Base-by-base conservation (phyloP, 257 asterid genomes). In the Solanum neorickii region DNA sequence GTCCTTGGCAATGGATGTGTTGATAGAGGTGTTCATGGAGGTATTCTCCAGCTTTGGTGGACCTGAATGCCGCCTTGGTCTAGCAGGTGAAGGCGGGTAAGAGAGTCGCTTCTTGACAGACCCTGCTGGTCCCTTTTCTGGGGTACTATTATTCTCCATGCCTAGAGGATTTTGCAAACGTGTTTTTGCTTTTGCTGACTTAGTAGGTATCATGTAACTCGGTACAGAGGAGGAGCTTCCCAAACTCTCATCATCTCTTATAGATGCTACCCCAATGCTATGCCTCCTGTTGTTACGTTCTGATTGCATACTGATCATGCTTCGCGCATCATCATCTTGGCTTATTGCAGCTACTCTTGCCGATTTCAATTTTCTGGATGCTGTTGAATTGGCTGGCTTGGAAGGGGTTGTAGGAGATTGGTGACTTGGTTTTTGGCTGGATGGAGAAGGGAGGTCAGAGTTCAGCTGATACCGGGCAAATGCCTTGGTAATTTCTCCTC, bases 201-300 rank as follows among this genome's bases (percentile, higher is more conserved):
- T 88, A 44, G 99, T 97, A n/a, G 98, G 83, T 0, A 91, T 89
- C 99, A 97, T 97, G 90, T 96, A 97, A 89, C 98, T 97, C 1
- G 99, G 99, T n/a, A 95, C 93, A 0, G 98, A 93, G 2, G 96
- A 86, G 73, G 93, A 94, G 84, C 99, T 97, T 1, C 92, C 93
- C 91, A 94, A 83, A 89, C 98, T 97, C 87, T 96, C 99, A 9
- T 96, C 99, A 20, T 97, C 99, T 89, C 97, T 93, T 9, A 95
- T 86, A 1, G 97, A 93, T 11, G 98, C 92, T n/a, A 96, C 96
- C 27, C 94, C 98, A 90, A 94, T 94, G 89, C 95, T 95, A 87
- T 95, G 99, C 91, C 99, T 92, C 91, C 99, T 83, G 77, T 94
- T 83, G 77, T 94, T 94, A 73, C 93, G 84, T 87, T 92, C 98